Base-by-base conservation (phyloP, 1,284 basidiomycete species). In the Mycena citricolor region DNA sequence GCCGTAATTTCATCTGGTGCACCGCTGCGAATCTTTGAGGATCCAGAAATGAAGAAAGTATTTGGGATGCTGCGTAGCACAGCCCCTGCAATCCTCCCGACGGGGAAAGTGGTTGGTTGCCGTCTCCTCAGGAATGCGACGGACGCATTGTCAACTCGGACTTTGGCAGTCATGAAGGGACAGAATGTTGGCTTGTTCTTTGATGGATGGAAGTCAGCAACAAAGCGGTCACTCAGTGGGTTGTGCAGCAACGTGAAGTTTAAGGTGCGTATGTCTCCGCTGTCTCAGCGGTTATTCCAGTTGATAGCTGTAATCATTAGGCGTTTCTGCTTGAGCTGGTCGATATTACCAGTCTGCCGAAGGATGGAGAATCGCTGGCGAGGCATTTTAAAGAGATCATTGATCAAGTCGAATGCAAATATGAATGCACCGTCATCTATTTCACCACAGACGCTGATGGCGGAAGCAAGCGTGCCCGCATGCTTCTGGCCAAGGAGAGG, bases 371-470 rank as follows among this genome's bases (percentile, higher is more conserved):
- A 10, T 26, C 26, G 12, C 19, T 31, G 30, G 36, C 29, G 16
- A 20, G 30, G 14, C 26, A 24, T 5, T 44, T 32, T 31, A 24
- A 8, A 12, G 20, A 39, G 21, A 44, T 42, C 11, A 40, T 50
- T 5, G 32, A 34, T 14, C 14, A 26, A 7, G 24, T 36, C 10
- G 48, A 50, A 21, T n/a, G 16, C 21, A 30, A 32, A 14, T 46
- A 31, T 39, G 22, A 23, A 5, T 50, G 48, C 30, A 35, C n/a
- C n/a, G 30, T 41, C 28, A 35, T 44, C 5, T 46, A 45, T 14
- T 32, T 54, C 12, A 39, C 31, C 1, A 52, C 52, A 4, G 50
- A 54, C 21, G 40, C 46, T 3, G 53, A 54, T 29, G 51, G 53
- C 8, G 47, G 54, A 2, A 47, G 39, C 21, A 55, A 50, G 32